Conservation (phyloP, 805 yeast genomes). For the Metschnikowia picachoensis region DNA sequence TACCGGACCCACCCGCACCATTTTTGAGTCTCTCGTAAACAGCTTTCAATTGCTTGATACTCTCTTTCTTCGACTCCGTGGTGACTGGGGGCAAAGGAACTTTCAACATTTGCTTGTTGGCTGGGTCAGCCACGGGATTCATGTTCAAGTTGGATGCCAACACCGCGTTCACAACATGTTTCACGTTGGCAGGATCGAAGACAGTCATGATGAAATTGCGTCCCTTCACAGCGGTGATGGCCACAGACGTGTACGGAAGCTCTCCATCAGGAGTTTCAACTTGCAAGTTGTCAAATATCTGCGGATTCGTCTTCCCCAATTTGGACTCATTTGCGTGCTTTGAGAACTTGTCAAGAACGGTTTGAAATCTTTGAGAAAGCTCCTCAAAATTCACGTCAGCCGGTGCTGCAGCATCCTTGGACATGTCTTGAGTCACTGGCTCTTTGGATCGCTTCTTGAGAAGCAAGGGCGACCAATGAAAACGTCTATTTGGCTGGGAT, state of each 20-base stretch:
- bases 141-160: conserved; percentile 65
- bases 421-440: conserved; percentile 6
- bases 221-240: conserved; percentile 69
- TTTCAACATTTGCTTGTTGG: conserved; percentile 67
- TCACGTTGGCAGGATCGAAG: conserved; percentile 74
- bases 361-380: conserved; percentile 42
- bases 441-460: conserved; percentile 16
- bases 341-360: conserved; percentile 48
- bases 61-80: conserved; percentile 57
- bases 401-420: conserved; percentile 5
- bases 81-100: conserved; percentile 75
- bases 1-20: conserved; percentile 24
- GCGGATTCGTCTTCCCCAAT: conserved; percentile 66
- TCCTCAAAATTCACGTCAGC: conserved; percentile 27
- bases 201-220: conserved; percentile 73
- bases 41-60: conserved; percentile 59
- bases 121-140: conserved; percentile 75
- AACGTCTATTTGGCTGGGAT: not conserved
- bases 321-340: conserved; percentile 59
- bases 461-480: conserved; percentile 6
- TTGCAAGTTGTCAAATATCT: conserved; percentile 56
- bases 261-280: conserved; percentile 48
- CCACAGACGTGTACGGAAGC: conserved; percentile 55
- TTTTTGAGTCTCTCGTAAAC: conserved; percentile 60
- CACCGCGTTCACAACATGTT: conserved; percentile 67